Evolutionary conservation across 106 monocot genomes (phyloP).

Genomic region (Ottelia alismoides): DNA sequence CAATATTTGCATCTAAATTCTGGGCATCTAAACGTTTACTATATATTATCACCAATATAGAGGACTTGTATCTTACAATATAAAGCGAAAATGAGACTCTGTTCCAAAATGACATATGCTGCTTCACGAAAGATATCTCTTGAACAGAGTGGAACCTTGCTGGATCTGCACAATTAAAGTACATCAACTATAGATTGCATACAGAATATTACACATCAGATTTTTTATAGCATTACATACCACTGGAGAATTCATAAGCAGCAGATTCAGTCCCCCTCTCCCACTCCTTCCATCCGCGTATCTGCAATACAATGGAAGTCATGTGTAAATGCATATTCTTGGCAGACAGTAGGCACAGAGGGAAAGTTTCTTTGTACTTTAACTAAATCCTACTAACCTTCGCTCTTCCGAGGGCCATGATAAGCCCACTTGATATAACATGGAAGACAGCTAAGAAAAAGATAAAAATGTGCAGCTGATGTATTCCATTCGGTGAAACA

Average conservation of each 20-base stretch:
- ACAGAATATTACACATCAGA: neutral
- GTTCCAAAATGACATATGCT: conserved; percentile 12
- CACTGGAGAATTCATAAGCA: conserved; percentile 13
- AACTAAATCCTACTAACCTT: too few relatives aligned
- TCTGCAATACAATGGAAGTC: conserved; percentile 11
- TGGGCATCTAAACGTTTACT: too few relatives aligned
- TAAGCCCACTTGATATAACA: conserved; percentile 43
- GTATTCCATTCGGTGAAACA: conserved; percentile 44
- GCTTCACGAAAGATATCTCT: conserved; percentile 14
- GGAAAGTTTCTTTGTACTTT: too few relatives aligned
- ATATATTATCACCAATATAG: too few relatives aligned
- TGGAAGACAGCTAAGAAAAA: conserved; percentile 86
- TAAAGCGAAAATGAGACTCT: conserved; percentile 4
- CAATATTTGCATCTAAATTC: too few relatives aligned
- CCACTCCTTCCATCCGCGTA: conserved; percentile 24
- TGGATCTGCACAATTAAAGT: conserved; percentile 6
- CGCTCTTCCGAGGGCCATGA: conserved; percentile 64
- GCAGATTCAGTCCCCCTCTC: conserved; percentile 11
- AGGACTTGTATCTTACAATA: conserved; percentile 18
- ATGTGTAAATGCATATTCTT: too few relatives aligned
- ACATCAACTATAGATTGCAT: neutral
- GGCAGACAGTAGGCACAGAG: too few relatives aligned
- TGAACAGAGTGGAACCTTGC: conserved; percentile 6
- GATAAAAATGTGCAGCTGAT: conserved; percentile 83
- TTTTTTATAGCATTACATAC: conserved; percentile 1